Percentiles rank a stretch among this genome's conserved stretches.
phyloP scores from a whole-genome alignment of 345 rosid species.

The Balakata baccata region DNA sequence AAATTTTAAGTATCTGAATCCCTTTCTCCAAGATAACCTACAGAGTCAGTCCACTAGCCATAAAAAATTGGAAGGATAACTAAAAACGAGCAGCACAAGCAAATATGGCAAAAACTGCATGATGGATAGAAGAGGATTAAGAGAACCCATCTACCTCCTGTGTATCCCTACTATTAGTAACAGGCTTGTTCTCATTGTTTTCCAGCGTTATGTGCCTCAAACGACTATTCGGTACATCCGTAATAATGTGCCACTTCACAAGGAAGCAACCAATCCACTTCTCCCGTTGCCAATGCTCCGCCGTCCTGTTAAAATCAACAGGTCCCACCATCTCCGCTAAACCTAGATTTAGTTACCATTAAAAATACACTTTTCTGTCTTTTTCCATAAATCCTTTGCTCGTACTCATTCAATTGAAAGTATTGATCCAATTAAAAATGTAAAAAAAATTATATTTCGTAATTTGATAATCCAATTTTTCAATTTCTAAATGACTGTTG shows the following conservation, averaged over 20 bases:
- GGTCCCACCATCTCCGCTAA: conserved; percentile 75
- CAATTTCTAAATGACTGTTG: too few relatives aligned
- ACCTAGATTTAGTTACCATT: conserved; percentile 23
- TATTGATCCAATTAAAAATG: too few relatives aligned
- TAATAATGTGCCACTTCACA: conserved; percentile 74
- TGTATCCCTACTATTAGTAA: conserved; percentile 78
- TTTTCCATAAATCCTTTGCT: too few relatives aligned
- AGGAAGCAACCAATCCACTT: conserved; percentile 81
- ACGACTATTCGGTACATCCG: conserved; percentile 65
- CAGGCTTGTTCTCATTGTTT: conserved; percentile 76
- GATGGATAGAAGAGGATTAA: conserved; percentile 5
- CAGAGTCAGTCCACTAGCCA: background rate
- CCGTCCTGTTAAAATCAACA: conserved; percentile 62
- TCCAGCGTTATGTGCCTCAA: conserved; percentile 65
- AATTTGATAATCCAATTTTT: too few relatives aligned
- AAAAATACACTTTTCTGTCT: too few relatives aligned
- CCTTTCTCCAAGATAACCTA: conserved; percentile 30
- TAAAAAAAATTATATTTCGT: too few relatives aligned
- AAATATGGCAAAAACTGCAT: background rate
- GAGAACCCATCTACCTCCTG: conserved; percentile 54
- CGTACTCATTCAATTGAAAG: too few relatives aligned
- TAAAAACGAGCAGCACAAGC: background rate
- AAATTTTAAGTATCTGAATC: conserved; percentile 24
- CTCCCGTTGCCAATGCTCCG: conserved; percentile 81
- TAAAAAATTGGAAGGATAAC: background rate